Evolutionary conservation across 345 rosid genomes (phyloP), one percentile per base, ranked within the genome.

Genomic region (Lagerstroemia speciosa): DNA sequence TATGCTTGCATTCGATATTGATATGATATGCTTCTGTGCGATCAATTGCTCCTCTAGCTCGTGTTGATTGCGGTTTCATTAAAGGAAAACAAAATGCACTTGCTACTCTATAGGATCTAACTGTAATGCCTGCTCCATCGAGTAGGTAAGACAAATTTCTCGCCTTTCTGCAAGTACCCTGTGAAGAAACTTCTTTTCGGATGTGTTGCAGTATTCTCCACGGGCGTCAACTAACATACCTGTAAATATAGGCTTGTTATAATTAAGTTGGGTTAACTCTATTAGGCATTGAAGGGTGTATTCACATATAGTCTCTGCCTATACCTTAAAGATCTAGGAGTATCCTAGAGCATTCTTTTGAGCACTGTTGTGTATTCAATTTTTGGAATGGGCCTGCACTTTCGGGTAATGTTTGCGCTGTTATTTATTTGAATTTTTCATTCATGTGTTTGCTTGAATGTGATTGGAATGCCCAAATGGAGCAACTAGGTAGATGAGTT

Each of bases 1-100:
- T 89, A 77, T 43, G 34, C 60, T 68, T 55, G 37, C 36, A 9
- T 15, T 17, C 24, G 8, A 4, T 57, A n/a, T 26, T 38, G 60
- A 24, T 38, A 16, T 26, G 11, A 3, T 30, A 3, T 27, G n/a
- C 15, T 60, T 27, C 19, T 9, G 31, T 27, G 27, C 46, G 48
- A 20, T 61, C 31, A 30, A 41, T 17, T 67, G 57, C 60, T 8
- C 16, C 14, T 38, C 33, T 20, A 45, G 24, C 24, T 52, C 16
- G 24, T 24, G 43, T 55, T 20, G 30, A 22, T 37, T 17, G 43
- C 38, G 29, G 12, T 66, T 24, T 3, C 20, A 38, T 7, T 8
- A 14, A 38, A 38, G n/a, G n/a, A n/a, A n/a, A n/a, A n/a, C n/a
- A 41, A 48, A 19, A 5, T 48, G 55, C 4, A 24, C 55, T 48